A percentile compares a stretch with the other conserved stretches of the same genome.
Conservation (phyloP, 2,329 filamentous ascomycete genomes). For the Fusarium nelsonii region DNA sequence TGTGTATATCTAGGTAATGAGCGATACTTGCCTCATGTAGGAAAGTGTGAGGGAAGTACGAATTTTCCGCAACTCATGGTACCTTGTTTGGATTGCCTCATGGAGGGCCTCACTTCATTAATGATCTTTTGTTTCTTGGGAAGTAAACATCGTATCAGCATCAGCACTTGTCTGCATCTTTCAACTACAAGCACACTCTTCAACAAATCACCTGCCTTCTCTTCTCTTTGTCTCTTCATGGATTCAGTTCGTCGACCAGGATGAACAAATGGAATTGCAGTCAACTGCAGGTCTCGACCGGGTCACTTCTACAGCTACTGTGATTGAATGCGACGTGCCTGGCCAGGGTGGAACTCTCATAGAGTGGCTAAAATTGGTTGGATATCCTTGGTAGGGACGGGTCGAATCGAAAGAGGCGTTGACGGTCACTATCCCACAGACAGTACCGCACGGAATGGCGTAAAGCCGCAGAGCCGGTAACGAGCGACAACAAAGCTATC, state of each 20-base stretch:
- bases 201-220: constrained; percentile 35
- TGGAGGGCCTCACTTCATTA: constrained; percentile 25
- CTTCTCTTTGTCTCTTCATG: constrained; percentile 23
- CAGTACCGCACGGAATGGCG: constrained; percentile 18
- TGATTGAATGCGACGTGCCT: constrained; percentile 22
- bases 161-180: constrained; percentile 28
- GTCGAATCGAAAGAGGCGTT: constrained; percentile 42
- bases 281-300: constrained; percentile 25
- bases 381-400: constrained; percentile 29
- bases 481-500: constrained; percentile 22
- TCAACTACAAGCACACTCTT: constrained; percentile 32
- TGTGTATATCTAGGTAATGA: too few species aligned
- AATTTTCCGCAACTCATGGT: background rate
- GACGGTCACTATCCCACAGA: constrained; percentile 7
- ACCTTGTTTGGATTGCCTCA: background rate
- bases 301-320: constrained; percentile 32
- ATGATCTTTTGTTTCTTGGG: background rate
- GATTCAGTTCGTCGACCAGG: constrained; percentile 22
- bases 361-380: constrained; percentile 32
- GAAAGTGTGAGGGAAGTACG: background rate
- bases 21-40: background rate
- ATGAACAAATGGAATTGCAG: constrained; percentile 25
- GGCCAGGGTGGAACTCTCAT: constrained; percentile 5
- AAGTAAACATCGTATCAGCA: constrained; percentile 32
- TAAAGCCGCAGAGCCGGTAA: constrained; percentile 25